phyloP scores from a whole-genome alignment of 2,329 filamentous ascomycete species.

The Fusarium sp. region DNA sequence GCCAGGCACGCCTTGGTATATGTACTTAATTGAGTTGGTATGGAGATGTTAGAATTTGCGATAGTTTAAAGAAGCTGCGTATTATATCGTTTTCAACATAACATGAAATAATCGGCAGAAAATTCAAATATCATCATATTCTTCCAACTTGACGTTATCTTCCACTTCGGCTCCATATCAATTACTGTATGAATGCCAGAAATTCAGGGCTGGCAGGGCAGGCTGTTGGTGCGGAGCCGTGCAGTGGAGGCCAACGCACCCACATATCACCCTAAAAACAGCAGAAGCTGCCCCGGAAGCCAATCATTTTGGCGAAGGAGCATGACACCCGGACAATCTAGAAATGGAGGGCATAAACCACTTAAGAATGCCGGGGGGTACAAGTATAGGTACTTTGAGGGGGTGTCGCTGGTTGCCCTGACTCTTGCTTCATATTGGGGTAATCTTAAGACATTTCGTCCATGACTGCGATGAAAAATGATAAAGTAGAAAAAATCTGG shows the following conservation, averaged over 20 bases:
- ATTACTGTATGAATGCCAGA: constrained; percentile 1
- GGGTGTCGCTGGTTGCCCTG: constrained; percentile 10
- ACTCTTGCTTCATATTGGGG: constrained; percentile 27
- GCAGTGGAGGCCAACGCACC: constrained; percentile 20
- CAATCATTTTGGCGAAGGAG: constrained; percentile 32
- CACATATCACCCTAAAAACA: constrained; percentile 12
- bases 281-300: constrained; percentile 8
- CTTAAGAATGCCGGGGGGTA: not conserved
- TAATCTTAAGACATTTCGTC: constrained; percentile 20
- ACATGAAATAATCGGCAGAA: not conserved
- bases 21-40: not conserved
- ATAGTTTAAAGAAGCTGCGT: too few relatives aligned
- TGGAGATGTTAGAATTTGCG: not conserved
- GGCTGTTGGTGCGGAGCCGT: constrained; percentile 18
- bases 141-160: constrained; percentile 3
- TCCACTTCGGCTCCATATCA: not conserved
- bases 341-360: constrained; percentile 30
- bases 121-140: not conserved
- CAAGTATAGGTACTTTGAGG: constrained; percentile 20
- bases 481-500: not conserved
- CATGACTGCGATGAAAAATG: not conserved
- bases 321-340: constrained; percentile 8
- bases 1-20: constrained; percentile 22
- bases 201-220: constrained; percentile 25
- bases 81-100: too few relatives aligned